phyloP scores from a whole-genome alignment of 805 yeast genomes.

The Kodamaea fukazawae region DNA sequence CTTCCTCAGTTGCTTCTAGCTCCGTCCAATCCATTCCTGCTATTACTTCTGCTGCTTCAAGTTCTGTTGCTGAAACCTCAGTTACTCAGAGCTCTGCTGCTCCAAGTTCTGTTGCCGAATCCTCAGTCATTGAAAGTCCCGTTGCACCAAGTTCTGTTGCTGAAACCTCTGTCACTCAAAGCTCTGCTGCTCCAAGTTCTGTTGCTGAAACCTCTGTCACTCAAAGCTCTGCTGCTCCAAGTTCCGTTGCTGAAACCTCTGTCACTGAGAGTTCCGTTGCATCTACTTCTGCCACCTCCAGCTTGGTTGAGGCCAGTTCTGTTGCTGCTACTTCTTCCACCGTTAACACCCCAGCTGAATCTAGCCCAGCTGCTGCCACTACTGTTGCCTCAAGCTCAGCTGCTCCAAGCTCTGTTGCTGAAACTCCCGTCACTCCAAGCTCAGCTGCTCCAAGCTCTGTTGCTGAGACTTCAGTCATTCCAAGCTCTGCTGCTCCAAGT shows the following conservation, averaged over 20 bases:
- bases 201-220: too few species aligned
- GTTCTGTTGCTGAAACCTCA: too few species aligned
- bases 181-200: not conserved
- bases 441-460: not conserved
- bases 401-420: slow-evolving; percentile 3
- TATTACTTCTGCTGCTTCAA: too few species aligned
- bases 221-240: not conserved
- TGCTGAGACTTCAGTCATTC: not conserved
- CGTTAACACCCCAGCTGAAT: slow-evolving; percentile 31
- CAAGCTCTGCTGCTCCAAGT: not conserved
- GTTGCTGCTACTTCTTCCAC: slow-evolving; percentile 13
- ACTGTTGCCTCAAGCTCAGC: slow-evolving; percentile 15
- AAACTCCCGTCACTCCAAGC: slow-evolving; percentile 4
- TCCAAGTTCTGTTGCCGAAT: not conserved
- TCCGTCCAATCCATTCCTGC: too few species aligned
- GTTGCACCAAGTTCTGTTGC: too few species aligned
- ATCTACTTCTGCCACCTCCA: too few species aligned
- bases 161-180: too few species aligned
- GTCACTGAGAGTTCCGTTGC: not conserved
- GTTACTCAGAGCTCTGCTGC: not conserved
- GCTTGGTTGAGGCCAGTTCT: too few species aligned
- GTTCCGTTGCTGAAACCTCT: too few species aligned
- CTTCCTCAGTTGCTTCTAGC: not conserved
- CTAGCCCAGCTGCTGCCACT: slow-evolving; percentile 19
- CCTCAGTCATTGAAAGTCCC: too few species aligned